Conservation (phyloP, 768 basidiomycete genomes). For the Leucocoprinus sp. region DNA sequence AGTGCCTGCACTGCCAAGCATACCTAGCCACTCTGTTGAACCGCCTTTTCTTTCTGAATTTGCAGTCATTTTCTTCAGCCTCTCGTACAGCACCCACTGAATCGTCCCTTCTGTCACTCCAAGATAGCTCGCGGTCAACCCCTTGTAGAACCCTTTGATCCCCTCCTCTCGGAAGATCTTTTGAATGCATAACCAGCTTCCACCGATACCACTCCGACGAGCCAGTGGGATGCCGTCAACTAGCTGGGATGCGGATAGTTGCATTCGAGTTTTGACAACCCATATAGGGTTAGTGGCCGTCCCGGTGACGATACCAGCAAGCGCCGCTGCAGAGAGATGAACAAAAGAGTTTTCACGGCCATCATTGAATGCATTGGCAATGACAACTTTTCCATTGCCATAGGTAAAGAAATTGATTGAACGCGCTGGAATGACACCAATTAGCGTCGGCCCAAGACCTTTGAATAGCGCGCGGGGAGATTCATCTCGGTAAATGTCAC, state of each 20-base stretch:
- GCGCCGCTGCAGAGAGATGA: constrained; percentile 78
- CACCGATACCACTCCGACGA: constrained; percentile 31
- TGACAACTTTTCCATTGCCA: constrained; percentile 90
- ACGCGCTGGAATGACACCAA: constrained; percentile 91
- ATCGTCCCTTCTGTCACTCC: constrained; percentile 96
- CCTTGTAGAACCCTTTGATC: constrained; percentile 85
- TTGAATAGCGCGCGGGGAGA: constrained; percentile 87
- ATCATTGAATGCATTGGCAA: constrained; percentile 75
- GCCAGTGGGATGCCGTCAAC: constrained; percentile 17
- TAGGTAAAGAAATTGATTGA: constrained; percentile 98
- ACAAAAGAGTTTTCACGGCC: constrained; percentile 78
- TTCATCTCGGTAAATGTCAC: constrained; percentile 84
- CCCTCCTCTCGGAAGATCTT: constrained; percentile 79
- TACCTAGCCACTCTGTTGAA: constrained; percentile 61
- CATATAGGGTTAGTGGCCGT: constrained; percentile 97
- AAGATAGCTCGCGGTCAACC: constrained; percentile 88
- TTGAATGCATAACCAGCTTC: constrained; percentile 54
- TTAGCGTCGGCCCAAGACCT: constrained; percentile 88
- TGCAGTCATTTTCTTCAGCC: constrained; percentile 65
- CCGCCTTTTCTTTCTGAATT: constrained; percentile 49
- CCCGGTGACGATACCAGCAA: constrained; percentile 81
- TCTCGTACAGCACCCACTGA: constrained; percentile 96
- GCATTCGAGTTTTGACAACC: constrained; percentile 97
- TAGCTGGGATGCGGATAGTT: constrained; percentile 36
- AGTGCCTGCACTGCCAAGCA: constrained; percentile 84